Conservation (phyloP, 2,329 filamentous ascomycete species). For the Cladosporium sp. region DNA sequence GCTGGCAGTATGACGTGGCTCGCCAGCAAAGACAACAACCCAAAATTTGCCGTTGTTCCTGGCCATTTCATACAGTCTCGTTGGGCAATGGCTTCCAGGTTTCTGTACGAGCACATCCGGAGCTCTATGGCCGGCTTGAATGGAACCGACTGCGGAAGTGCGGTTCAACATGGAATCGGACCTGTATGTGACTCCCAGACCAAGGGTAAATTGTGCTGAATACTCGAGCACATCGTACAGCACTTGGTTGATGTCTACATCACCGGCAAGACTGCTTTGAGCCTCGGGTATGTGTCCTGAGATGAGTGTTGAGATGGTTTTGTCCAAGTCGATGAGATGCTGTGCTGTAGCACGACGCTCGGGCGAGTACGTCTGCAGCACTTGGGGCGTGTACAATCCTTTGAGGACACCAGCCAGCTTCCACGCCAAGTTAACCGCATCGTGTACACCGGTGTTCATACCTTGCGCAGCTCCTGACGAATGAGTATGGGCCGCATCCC, state of each 20-base stretch:
- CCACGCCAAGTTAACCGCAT: conserved; percentile 17
- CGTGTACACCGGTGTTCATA: conserved; percentile 34
- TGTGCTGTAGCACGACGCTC: conserved; percentile 17
- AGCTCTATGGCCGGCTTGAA: background rate
- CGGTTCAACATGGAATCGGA: background rate
- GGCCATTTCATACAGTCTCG: background rate
- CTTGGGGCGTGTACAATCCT: background rate
- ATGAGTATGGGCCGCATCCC: conserved; percentile 55
- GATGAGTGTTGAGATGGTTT: conserved; percentile 33
- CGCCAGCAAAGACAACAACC: conserved; percentile 16
- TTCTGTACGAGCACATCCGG: background rate
- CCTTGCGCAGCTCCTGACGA: conserved; percentile 46
- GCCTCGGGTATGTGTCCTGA: conserved; percentile 30
- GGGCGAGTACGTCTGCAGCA: conserved; percentile 13
- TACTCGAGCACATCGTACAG: conserved; percentile 27
- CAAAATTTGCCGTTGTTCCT: conserved; percentile 24
- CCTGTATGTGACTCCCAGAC: conserved; percentile 23
- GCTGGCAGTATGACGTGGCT: background rate
- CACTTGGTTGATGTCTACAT: conserved; percentile 10
- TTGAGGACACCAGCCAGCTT: conserved; percentile 15
- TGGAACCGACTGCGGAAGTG: background rate
- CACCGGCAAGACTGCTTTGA: background rate
- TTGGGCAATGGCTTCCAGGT: background rate
- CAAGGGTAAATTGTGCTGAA: conserved; percentile 30
- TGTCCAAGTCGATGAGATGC: conserved; percentile 37